These are phyloP conservation scores for Drechslerella coelobrocha DNA, from an alignment of 2,329 filamentous ascomycete genomes.

Conservation along the genomic window DNA sequence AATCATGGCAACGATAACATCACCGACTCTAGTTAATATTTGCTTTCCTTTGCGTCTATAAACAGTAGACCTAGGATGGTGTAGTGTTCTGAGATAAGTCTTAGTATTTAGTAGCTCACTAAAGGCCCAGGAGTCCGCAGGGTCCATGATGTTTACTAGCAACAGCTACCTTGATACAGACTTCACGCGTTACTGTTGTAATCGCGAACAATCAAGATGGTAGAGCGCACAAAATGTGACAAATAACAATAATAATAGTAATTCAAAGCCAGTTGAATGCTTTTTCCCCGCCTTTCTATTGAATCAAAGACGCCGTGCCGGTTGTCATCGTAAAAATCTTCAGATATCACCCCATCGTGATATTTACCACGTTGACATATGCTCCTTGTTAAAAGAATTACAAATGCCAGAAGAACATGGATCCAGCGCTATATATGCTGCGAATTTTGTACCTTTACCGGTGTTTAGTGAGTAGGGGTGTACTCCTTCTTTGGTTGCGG, in stretches of 20 bases:
- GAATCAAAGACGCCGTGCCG: constrained; percentile 45
- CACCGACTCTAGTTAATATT: too few relatives aligned
- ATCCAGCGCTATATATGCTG: not conserved
- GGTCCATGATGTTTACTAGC: too few relatives aligned
- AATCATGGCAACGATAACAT: too few relatives aligned
- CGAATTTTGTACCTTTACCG: not conserved
- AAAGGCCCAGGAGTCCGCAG: too few relatives aligned
- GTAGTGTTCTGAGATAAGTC: too few relatives aligned
- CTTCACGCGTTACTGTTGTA: too few relatives aligned
- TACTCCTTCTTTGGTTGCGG: constrained; percentile 84
- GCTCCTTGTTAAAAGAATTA: constrained; percentile 50
- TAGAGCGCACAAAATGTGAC: too few relatives aligned
- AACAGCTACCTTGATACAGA: too few relatives aligned
- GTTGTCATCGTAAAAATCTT: constrained; percentile 5
- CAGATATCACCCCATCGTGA: not conserved
- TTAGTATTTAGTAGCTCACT: too few relatives aligned
- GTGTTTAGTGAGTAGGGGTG: constrained; percentile 59
- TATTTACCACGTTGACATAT: constrained; percentile 9
- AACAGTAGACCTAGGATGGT: too few relatives aligned
- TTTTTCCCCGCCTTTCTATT: constrained; percentile 10
- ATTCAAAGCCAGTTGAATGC: constrained; percentile 49
- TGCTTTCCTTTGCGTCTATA: too few relatives aligned
- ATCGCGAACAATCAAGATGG: too few relatives aligned
- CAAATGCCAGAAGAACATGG: constrained; percentile 3
- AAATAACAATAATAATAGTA: not conserved